phyloP scores from a whole-genome alignment of 306 rosid species.

The Quillaja saponaria region DNA sequence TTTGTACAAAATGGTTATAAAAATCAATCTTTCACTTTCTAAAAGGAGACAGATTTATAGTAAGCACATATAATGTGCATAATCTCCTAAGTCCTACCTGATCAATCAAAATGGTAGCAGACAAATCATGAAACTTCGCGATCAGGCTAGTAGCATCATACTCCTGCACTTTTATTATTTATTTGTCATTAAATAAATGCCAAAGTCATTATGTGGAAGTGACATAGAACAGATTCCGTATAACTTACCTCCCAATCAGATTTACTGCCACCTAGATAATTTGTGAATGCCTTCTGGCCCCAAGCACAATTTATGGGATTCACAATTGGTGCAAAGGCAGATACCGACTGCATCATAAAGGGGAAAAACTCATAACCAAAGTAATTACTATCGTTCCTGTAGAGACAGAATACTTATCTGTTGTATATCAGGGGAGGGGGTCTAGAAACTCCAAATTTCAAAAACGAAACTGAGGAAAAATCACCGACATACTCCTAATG shows the following conservation, averaged over 20 bases:
- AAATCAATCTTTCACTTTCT: too few relatives aligned
- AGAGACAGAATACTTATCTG: too few relatives aligned
- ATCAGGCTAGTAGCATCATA: conserved; percentile 79
- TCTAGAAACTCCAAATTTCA: neutral
- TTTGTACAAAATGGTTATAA: too few relatives aligned
- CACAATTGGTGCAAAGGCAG: conserved; percentile 80
- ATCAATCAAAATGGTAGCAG: conserved; percentile 78
- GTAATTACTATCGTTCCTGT: too few relatives aligned
- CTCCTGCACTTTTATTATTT: conserved; percentile 58
- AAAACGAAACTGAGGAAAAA: neutral
- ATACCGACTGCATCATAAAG: conserved; percentile 75
- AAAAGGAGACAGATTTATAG: too few relatives aligned
- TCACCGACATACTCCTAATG: neutral
- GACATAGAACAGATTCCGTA: conserved; percentile 5
- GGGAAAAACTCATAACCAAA: too few relatives aligned
- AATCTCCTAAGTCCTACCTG: conserved; percentile 71
- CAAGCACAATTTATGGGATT: conserved; percentile 85
- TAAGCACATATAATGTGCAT: too few relatives aligned
- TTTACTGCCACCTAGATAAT: conserved; percentile 78
- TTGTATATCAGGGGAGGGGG: neutral
- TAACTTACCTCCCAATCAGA: conserved; percentile 82
- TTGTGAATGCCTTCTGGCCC: conserved; percentile 93
- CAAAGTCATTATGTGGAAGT: conserved; percentile 2
- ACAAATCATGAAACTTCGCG: conserved; percentile 49
- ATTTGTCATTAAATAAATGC: conserved; percentile 20